Evolutionary conservation across 2,329 filamentous ascomycete species (phyloP).

Genomic region (Hypoxylon sp.): DNA sequence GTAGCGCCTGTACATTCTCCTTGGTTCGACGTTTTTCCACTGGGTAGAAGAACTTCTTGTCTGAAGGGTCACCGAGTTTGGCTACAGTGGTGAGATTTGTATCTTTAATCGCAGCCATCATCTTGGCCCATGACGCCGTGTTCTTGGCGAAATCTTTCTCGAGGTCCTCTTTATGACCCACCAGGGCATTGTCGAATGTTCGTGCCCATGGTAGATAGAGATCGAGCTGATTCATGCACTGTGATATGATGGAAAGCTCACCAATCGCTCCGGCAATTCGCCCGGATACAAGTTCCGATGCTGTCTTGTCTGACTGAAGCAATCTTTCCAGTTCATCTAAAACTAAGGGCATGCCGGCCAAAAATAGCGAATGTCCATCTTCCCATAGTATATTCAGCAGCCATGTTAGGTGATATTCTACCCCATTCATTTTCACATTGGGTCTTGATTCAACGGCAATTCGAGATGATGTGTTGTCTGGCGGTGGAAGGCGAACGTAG

Average conservation of each 20-base stretch:
- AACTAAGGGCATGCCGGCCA: conserved; percentile 55
- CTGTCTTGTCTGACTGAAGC: conserved; percentile 56
- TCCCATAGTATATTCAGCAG: conserved; percentile 59
- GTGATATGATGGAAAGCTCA: conserved; percentile 62
- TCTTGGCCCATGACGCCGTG: conserved; percentile 30
- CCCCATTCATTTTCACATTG: conserved; percentile 41
- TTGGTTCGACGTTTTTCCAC: conserved; percentile 47
- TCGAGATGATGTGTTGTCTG: conserved; percentile 38
- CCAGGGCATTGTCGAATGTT: conserved; percentile 55
- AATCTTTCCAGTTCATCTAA: conserved; percentile 66
- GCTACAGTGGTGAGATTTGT: conserved; percentile 31
- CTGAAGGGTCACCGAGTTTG: conserved; percentile 54
- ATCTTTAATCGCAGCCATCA: conserved; percentile 42
- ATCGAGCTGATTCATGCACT: conserved; percentile 63
- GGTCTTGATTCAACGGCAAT: conserved; percentile 36
- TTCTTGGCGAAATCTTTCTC: conserved; percentile 48
- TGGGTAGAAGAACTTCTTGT: conserved; percentile 61
- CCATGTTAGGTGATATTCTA: conserved; percentile 54
- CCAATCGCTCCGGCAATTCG: conserved; percentile 57
- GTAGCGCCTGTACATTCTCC: conserved; percentile 43
- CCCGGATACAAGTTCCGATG: conserved; percentile 58
- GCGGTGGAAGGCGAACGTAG: conserved; percentile 53
- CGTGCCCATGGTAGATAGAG: conserved; percentile 65
- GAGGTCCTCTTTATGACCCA: conserved; percentile 48
- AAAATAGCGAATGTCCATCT: conserved; percentile 52